Evolutionary conservation across 306 rosid genomes (phyloP), one percentile per base, ranked within the genome.

Genomic region (Lotus japonicus): DNA sequence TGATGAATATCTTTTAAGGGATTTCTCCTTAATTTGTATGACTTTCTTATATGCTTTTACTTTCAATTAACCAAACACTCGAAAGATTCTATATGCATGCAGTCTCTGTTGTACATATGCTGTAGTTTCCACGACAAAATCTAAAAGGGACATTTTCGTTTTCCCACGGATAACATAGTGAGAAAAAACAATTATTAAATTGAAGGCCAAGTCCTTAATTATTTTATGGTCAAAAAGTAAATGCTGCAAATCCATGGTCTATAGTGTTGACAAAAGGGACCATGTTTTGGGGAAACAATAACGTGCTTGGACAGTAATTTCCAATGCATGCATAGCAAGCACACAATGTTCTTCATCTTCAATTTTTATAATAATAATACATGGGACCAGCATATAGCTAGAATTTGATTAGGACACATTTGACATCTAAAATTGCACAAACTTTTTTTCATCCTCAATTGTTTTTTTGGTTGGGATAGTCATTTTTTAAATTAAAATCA

Each of bases 271-370:
- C 67, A 68, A 46, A 18, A 55, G 18, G 51, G 41, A 48, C 55
- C 71, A 48, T 68, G 57, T 63, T 74, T 79, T 21, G 36, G 36
- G 54, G 64, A 73, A 72, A 57, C 64, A 17, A 62, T 58, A 77
- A 77, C 80, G 74, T 81, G 67, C 26, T 61, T 50, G 70, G 53
- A 50, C 74, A 48, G 67, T 72, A 49, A 66, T 55, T 76, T 65
- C 39, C 57, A 71, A 75, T 70, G 74, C 68, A 67, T 70, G 74
- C 78, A 68, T 70, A 16, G 56, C 12, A 62, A 73, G 41, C 69
- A 46, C 64, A 50, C 52, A 67, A 7, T 23, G 41, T 45, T 52
- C n/a, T 58, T 51, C 65, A n/a, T 26, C 64, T 53, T 60, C 45
- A 73, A 57, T 66, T 63, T 19, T 26, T 28, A 44, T 56, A 18